A percentile compares a stretch with the other conserved stretches of the same genome.
phyloP scores from a whole-genome alignment of 2,329 filamentous ascomycete genomes.

The Alternaria infectoria region DNA sequence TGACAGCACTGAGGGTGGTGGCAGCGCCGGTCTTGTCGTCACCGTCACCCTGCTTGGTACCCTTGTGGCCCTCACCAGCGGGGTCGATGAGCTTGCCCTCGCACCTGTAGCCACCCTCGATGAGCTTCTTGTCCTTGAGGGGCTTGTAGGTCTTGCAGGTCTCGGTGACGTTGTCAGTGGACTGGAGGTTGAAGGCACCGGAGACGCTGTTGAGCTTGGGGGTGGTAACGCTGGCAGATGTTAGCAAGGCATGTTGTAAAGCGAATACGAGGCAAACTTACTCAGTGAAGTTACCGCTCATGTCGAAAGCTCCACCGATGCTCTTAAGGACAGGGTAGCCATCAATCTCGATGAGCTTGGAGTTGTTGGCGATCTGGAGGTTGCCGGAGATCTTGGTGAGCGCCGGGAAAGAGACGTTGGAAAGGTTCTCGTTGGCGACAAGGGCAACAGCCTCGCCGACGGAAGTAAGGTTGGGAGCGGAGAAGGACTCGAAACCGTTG shows the following conservation, averaged over 20 bases:
- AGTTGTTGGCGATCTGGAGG: constrained; percentile 91
- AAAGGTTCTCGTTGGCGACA: constrained; percentile 62
- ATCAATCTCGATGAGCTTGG: constrained; percentile 67
- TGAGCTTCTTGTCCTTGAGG: constrained; percentile 51
- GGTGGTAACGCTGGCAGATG: constrained; percentile 67
- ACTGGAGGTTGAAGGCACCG: constrained; percentile 60
- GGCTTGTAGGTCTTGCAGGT: constrained; percentile 55
- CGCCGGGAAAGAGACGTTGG: constrained; percentile 77
- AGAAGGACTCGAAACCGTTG: constrained; percentile 70
- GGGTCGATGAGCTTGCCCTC: constrained; percentile 47
- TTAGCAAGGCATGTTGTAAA: constrained; percentile 34
- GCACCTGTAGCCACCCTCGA: constrained; percentile 52
- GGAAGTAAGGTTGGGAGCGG: constrained; percentile 72
- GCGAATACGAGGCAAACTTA: constrained; percentile 57
- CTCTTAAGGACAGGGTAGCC: constrained; percentile 72
- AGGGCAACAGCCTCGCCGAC: constrained; percentile 66
- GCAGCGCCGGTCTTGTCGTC: constrained; percentile 47
- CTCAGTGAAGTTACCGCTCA: constrained; percentile 83
- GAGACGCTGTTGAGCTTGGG: constrained; percentile 58
- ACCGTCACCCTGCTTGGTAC: constrained; percentile 36
- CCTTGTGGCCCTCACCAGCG: constrained; percentile 43
- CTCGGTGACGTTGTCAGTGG: constrained; percentile 49
- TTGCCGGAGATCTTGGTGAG: constrained; percentile 76
- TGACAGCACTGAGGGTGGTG: constrained; percentile 49
- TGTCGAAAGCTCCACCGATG: constrained; percentile 79